A percentile compares a stretch with the other conserved stretches of the same genome.
Conservation (phyloP, 768 basidiomycete genomes). For the Lactarius sp. region DNA sequence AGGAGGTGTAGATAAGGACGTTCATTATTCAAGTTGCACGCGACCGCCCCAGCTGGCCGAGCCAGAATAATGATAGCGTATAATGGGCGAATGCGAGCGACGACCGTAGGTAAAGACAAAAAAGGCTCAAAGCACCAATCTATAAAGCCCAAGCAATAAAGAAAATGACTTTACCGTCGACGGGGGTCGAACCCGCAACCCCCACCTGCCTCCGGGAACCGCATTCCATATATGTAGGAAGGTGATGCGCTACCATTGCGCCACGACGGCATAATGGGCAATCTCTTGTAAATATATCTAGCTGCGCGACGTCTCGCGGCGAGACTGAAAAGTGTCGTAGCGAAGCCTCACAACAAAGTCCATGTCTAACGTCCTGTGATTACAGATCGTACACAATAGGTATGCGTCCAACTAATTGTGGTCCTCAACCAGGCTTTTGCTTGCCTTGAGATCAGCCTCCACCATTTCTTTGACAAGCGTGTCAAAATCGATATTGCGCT, state of each 20-base stretch:
- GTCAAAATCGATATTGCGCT: conserved; percentile 78
- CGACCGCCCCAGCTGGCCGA: background rate
- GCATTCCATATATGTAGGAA: conserved; percentile 28
- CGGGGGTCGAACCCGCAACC: conserved; percentile 36
- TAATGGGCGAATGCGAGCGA: no score
- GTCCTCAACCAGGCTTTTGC: conserved; percentile 71
- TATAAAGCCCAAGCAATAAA: background rate
- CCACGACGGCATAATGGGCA: conserved; percentile 30
- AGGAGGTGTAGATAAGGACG: conserved; percentile 63
- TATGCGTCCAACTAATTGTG: conserved; percentile 51
- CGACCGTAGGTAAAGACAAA: background rate
- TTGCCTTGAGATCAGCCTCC: conserved; percentile 67
- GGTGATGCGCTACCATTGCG: conserved; percentile 37
- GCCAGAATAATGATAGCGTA: background rate
- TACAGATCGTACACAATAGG: background rate
- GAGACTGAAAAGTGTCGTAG: background rate
- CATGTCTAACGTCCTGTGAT: background rate
- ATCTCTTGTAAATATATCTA: background rate
- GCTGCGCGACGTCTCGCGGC: background rate
- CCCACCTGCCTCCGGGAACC: conserved; percentile 27
- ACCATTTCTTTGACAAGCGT: conserved; percentile 92
- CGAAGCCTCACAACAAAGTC: background rate
- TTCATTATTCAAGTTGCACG: conserved; percentile 55
- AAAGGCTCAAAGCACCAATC: background rate
- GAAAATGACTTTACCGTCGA: conserved; percentile 28